Evolutionary conservation across 805 yeast genomes (phyloP), one percentile per base, ranked within the genome.

Genomic region (Starmerella stellata): DNA sequence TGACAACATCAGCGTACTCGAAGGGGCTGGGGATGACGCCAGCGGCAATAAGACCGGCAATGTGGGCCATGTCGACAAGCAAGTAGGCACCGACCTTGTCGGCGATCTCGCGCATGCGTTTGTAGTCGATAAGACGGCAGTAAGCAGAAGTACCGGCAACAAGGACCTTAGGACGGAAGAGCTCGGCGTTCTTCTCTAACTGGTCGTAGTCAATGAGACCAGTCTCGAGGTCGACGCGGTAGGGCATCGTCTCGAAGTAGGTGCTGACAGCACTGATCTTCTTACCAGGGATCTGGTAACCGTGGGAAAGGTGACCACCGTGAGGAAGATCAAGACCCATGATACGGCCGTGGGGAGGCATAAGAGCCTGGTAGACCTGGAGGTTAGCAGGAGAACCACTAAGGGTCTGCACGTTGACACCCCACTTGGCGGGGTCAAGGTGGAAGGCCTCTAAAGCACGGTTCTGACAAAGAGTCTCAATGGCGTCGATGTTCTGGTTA

Each of bases 91-190:
- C 94, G 53, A 90, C 94, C 61, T 76, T 78, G 65, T 90, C 95
- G 46, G 98, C 96, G 53, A 90, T 90, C 58, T 77, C 75, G 59
- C 87, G 76, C 90, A 90, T 81, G 68, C 92, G 79, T 68, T 77
- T 76, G 75, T 87, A 90, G 66, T 90, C 98, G 53, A 90, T 82
- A 54, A 85, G 66, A 61, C 98, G 76, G 60, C 94, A 82, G 72
- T 90, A 90, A 41, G 98, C 98, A 50, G 95, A 82, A 44, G 98
- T 83, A 61, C 98, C 98, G 43, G 96, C 96, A 52, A 90, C 94
- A 42, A 90, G 68, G 35, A 83, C 78, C 69, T 87, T 87, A 56
- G 98, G 98, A 66, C 98, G 78, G 72, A 76, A 90, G 54, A 87
- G 67, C 45, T 74, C 60, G 34, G 96, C 96, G 48, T 80, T 81